A percentile compares a stretch with the other conserved stretches of the same genome.
phyloP scores from a whole-genome alignment of 2,329 filamentous ascomycete species.

The Tolypocladium cylindrosporum region DNA sequence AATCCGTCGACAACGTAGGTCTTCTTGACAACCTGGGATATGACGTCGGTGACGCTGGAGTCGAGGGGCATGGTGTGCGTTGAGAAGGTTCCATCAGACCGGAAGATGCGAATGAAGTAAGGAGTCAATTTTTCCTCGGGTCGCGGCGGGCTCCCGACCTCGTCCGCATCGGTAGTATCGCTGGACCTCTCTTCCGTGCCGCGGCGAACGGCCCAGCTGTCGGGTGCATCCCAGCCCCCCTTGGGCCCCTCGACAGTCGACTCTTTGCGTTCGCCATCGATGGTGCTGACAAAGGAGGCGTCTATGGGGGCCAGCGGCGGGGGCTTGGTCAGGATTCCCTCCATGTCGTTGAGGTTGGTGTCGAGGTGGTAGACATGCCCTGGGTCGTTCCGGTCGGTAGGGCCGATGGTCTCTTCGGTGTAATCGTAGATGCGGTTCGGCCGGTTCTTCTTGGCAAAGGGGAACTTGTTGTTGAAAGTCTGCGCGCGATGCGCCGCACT shows the following conservation, averaged over 20 bases:
- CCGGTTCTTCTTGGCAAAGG: conserved; percentile 48
- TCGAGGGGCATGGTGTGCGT: conserved; percentile 79
- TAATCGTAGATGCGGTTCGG: conserved; percentile 37
- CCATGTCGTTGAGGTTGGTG: conserved; percentile 83
- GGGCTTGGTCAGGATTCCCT: conserved; percentile 71
- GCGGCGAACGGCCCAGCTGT: conserved; percentile 89
- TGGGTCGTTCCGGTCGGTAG: conserved; percentile 48
- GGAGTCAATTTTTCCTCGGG: conserved; percentile 65
- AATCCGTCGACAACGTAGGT: conserved; percentile 83
- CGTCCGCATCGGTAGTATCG: conserved; percentile 53
- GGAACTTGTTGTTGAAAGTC: conserved; percentile 54
- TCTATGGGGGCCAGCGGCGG: conserved; percentile 63
- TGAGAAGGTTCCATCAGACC: conserved; percentile 86
- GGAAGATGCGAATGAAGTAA: conserved; percentile 93
- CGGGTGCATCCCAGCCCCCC: conserved; percentile 82
- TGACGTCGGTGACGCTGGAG: conserved; percentile 76
- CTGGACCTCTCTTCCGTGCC: conserved; percentile 54
- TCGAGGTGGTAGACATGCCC: conserved; percentile 68
- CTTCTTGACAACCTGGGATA: conserved; percentile 87
- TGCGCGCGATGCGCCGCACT: conserved; percentile 25
- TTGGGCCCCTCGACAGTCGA: conserved; percentile 26
- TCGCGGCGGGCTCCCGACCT: conserved; percentile 54
- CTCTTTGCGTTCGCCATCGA: conserved; percentile 32
- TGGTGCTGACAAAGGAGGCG: conserved; percentile 34
- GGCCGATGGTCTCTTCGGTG: conserved; percentile 48